Conservation (phyloP, 257 asterid species). For the Solanum infundibuliforme region DNA sequence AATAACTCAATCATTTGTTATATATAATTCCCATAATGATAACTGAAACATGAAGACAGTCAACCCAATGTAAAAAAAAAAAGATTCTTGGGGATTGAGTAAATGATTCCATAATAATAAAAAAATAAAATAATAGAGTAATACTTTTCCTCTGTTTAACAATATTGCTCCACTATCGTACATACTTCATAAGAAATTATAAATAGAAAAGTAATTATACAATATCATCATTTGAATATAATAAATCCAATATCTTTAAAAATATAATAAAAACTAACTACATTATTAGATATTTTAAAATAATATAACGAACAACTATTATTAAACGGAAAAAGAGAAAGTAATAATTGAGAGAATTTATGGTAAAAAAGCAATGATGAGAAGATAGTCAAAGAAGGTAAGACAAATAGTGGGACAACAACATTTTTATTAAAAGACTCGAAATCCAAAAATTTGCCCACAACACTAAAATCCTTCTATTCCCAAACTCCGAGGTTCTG, state of each 20-base stretch:
- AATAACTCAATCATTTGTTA: background rate
- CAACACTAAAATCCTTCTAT: background rate
- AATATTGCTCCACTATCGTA: too few species aligned
- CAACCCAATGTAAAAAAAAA: background rate
- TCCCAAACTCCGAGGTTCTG: background rate
- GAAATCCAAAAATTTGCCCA: background rate
- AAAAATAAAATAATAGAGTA: background rate
- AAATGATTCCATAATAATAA: constrained; percentile 1
- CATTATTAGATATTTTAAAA: too few species aligned
- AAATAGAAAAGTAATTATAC: too few species aligned
- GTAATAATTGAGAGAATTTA: background rate
- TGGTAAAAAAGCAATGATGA: background rate
- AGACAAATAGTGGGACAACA: background rate
- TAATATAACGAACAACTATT: too few species aligned
- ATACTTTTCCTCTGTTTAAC: too few species aligned
- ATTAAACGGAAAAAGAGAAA: too few species aligned
- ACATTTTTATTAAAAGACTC: background rate
- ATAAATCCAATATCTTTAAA: rapidly evolving
- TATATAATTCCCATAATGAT: background rate
- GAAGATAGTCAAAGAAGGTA: background rate
- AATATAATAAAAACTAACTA: too few species aligned
- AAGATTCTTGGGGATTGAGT: background rate
- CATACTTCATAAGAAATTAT: too few species aligned
- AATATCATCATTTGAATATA: too few species aligned
- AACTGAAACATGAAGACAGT: background rate